Percentiles rank a stretch among this genome's conserved stretches.
These are phyloP conservation scores for Zychaea mexicana DNA, from an alignment of 371 early-diverging fungal species.

Conservation along the genomic window DNA sequence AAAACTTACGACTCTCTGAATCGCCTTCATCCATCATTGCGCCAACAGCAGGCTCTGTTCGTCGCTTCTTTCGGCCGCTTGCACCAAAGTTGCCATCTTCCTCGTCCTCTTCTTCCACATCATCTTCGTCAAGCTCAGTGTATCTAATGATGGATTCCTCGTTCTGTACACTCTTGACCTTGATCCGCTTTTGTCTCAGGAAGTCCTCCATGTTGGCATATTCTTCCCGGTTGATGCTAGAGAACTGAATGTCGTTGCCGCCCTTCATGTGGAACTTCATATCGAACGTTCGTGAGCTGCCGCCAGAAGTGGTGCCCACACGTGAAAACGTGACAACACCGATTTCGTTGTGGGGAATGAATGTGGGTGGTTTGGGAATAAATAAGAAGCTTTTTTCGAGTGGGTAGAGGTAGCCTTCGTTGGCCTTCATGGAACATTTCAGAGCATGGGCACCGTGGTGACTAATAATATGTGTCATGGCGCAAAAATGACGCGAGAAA, in stretches of 20 bases:
- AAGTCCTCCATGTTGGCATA: conserved; percentile 81
- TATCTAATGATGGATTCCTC: conserved; percentile 64
- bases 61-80: conserved; percentile 52
- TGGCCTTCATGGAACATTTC: conserved; percentile 98
- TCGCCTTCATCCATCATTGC: conserved; percentile 62
- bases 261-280: conserved; percentile 86
- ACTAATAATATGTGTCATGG: no score
- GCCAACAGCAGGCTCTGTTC: conserved; percentile 38
- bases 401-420: conserved; percentile 97
- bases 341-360: conserved; percentile 87
- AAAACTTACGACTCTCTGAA: conserved; percentile 53
- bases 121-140: conserved; percentile 67
- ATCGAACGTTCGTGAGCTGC: conserved; percentile 88
- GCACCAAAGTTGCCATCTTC: conserved; percentile 26
- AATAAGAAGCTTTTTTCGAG: conserved; percentile 93
- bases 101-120: conserved; percentile 35
- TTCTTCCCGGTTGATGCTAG: conserved; percentile 91
- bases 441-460: conserved; percentile 81
- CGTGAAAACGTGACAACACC: conserved; percentile 92
- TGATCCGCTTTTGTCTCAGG: conserved; percentile 80
- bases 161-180: conserved; percentile 75
- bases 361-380: conserved; percentile 94
- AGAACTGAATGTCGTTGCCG: conserved; percentile 81
- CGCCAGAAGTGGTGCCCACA: conserved; percentile 68
- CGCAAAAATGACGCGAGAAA: no score